Evolutionary conservation across 768 basidiomycete genomes (phyloP), one percentile per base, ranked within the genome.

Genomic region (Paxillus ammoniavirescens): DNA sequence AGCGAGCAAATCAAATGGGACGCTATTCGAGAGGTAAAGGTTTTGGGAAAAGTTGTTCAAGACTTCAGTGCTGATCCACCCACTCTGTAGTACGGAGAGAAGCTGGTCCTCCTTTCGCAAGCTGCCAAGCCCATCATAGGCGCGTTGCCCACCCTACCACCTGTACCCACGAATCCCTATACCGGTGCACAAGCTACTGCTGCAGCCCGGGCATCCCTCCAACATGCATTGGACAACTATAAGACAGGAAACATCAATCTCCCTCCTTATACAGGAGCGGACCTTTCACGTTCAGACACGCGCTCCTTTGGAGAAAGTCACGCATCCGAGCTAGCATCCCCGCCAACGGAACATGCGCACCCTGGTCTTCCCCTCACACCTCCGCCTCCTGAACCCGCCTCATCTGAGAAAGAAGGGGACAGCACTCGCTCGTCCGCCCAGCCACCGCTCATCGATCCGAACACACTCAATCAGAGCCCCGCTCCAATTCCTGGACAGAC

Each of bases 231-330:
- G 35, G 91, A 93, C 67, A 80, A 85, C 59, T 92, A 89, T 72
- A 82, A 81, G 64, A 82, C 82, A 2, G 91, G 90, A 0, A 77
- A 81, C 53, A 77, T 81, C 61, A 76, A 76, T 40, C 73, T 90
- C 10, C 74, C 77, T 37, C 68, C 75, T 10, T 75, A 78, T 14
- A 56, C 69, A 13, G 68, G 74, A 28, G 72, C 75, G 5, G 84
- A 87, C 64, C 76, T 90, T 38, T 76, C 78, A 54, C 76, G 85
- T 55, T 86, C 86, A 4, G 87, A 93, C 62, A 89, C 87, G 0
- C 81, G 81, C 52, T 91, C 87, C 69, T 93, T 93, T 64, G 91
- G 91, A 17, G 88, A 87, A 69, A 92, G 84, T 37, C 91, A 93
- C 61, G 88, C 87, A 0, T 76, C 72, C 35, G 91, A 93, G 70